Conservation (phyloP, 108 stramenopile genomes). For the Cylindrotheca fusiformis region DNA sequence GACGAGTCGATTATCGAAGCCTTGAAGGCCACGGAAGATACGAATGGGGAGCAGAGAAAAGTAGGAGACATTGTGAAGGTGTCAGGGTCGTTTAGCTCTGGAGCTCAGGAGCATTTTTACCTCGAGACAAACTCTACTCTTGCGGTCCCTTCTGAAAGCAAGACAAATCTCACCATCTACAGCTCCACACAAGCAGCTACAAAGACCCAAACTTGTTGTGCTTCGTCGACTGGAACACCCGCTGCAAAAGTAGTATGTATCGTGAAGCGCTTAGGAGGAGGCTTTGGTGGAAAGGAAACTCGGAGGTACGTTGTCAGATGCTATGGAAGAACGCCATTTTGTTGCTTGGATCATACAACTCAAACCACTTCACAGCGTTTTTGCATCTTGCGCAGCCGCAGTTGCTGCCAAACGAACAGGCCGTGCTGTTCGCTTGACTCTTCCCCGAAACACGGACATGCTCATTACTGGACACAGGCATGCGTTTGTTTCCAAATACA, state of each 20-base stretch:
- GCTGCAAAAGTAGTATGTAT: conserved; percentile 85
- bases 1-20: conserved; percentile 39
- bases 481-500: conserved; percentile 84
- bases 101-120: conserved; percentile 96
- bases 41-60: conserved; percentile 9
- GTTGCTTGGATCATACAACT: conserved; percentile 28
- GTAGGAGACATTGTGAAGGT: conserved; percentile 64
- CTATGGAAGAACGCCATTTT: neutral
- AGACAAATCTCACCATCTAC: conserved; percentile 79
- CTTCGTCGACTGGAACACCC: conserved; percentile 78
- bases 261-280: conserved; percentile 94
- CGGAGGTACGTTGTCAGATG: conserved; percentile 1
- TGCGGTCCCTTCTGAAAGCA: conserved; percentile 84
- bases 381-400: conserved; percentile 83
- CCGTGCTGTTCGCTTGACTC: conserved; percentile 83
- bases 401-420: conserved; percentile 79
- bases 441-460: conserved; percentile 94
- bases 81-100: conserved; percentile 69
- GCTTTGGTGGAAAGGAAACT: conserved; percentile 80
- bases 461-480: conserved; percentile 73
- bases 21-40: conserved; percentile 19
- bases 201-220: conserved; percentile 86
- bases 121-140: conserved; percentile 91
- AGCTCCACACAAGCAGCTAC: conserved; percentile 90
- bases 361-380: conserved; percentile 80